Conservation (phyloP, 495 filamentous ascomycete species). For the Penicillium robsamsonii region DNA sequence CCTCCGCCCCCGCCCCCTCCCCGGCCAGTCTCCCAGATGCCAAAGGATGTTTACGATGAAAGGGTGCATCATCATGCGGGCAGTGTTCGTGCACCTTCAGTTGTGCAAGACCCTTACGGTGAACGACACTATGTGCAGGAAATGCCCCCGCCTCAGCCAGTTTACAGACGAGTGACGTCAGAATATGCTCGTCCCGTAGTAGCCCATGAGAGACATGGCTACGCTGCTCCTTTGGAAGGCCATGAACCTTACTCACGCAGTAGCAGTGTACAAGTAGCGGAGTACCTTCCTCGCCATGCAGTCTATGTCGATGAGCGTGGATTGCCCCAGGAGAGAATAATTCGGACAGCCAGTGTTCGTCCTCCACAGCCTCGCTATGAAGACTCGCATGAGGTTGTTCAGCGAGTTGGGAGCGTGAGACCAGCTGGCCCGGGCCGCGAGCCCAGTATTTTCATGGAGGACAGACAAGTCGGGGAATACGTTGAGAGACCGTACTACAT, state of each 20-base stretch:
- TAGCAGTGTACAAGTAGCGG: constrained; percentile 42
- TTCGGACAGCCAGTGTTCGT: constrained; percentile 57
- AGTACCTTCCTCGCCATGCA: constrained; percentile 39
- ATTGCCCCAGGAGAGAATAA: constrained; percentile 50
- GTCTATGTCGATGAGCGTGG: constrained; percentile 46
- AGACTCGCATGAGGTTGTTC: constrained; percentile 42
- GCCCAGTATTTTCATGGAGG: constrained; percentile 41
- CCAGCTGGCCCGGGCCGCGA: constrained; percentile 41
- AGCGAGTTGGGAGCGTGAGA: constrained; percentile 52
- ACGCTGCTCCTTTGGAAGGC: constrained; percentile 32
- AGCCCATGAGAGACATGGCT: constrained; percentile 32
- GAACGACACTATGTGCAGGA: constrained; percentile 47
- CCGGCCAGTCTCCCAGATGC: constrained; percentile 30
- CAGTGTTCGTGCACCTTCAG: constrained; percentile 42
- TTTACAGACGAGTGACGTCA: constrained; percentile 40
- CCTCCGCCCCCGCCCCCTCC: constrained; percentile 54
- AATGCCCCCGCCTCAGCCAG: constrained; percentile 40
- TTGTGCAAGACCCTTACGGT: constrained; percentile 43
- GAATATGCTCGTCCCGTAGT: constrained; percentile 41
- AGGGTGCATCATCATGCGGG: constrained; percentile 32
- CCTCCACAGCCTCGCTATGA: constrained; percentile 57
- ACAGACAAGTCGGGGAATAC: constrained; percentile 41
- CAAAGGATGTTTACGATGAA: constrained; percentile 40
- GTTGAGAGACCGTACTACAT: constrained; percentile 44
- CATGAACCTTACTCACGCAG: constrained; percentile 38